A percentile compares a stretch with the other conserved stretches of the same genome.
Evolutionary conservation across 1,139 yeast species (phyloP).

Genomic region (Diutina scorzettiae): DNA sequence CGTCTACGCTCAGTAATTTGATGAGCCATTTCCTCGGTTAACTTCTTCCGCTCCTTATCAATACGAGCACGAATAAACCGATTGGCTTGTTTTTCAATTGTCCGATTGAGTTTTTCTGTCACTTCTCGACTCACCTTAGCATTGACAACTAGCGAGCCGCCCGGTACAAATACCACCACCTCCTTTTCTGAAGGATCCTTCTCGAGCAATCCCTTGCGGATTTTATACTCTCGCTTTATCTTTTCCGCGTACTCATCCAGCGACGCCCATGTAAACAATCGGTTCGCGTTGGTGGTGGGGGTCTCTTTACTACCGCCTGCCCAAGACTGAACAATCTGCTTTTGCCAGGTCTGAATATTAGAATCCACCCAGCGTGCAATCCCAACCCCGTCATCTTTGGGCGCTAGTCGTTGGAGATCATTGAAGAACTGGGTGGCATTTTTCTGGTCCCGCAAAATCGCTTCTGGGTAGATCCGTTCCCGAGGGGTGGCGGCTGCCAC

Average conservation of each 20-base stretch:
- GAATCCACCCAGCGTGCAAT: constrained; percentile 12
- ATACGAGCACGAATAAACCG: background rate
- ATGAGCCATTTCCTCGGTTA: constrained; percentile 23
- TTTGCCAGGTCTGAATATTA: constrained; percentile 18
- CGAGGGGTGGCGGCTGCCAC: background rate
- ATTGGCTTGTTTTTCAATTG: background rate
- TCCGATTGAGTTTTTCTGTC: background rate
- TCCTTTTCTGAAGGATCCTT: background rate
- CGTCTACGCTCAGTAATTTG: constrained; percentile 31
- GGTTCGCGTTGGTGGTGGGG: constrained; percentile 5
- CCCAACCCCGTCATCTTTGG: constrained; percentile 11
- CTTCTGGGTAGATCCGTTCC: constrained; percentile 21
- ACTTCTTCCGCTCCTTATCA: background rate
- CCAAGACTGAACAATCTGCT: constrained; percentile 21
- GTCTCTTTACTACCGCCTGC: constrained; percentile 7
- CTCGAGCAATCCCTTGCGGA: background rate
- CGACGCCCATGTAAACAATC: constrained; percentile 4
- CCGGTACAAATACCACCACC: background rate
- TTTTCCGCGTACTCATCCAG: constrained; percentile 1
- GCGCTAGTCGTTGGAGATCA: constrained; percentile 23
- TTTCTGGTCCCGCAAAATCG: constrained; percentile 20
- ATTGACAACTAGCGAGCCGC: background rate
- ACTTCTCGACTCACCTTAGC: background rate
- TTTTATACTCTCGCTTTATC: background rate
- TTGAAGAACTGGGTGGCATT: constrained; percentile 22